Conservation (phyloP, 192 early-diverging fungal species). For the Oehlia diaphana region DNA sequence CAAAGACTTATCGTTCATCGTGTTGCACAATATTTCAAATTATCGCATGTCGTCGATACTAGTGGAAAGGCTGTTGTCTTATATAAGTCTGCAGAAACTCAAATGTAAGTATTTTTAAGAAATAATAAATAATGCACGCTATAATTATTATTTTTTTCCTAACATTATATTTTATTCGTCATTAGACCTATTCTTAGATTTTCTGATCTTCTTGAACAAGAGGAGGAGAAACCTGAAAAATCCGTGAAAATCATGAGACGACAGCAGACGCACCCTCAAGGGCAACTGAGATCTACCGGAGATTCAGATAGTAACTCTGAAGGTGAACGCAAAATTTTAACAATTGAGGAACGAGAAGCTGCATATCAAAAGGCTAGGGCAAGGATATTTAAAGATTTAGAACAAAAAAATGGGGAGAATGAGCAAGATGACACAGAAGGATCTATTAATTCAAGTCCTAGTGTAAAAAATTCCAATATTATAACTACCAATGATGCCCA, state of each 20-base stretch:
- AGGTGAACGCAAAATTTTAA: conserved; percentile 46
- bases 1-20: conserved; percentile 73
- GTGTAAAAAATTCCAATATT: background rate
- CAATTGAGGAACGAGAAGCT: conserved; percentile 65
- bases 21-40: conserved; percentile 65
- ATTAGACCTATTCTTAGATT: conserved; percentile 46
- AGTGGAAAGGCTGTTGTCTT: conserved; percentile 53
- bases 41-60: conserved; percentile 62
- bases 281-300: conserved; percentile 7
- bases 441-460: conserved; percentile 4
- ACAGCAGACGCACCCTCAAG: conserved; percentile 31
- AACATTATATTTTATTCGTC: background rate
- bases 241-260: conserved; percentile 53
- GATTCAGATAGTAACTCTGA: conserved; percentile 41
- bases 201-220: conserved; percentile 47
- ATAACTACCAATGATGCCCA: conserved; percentile 14
- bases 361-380: conserved; percentile 72
- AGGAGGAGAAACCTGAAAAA: conserved; percentile 43
- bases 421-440: conserved; percentile 21
- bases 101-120: conserved; percentile 49
- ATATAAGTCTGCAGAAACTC: conserved; percentile 54
- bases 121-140: background rate
- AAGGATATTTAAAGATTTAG: conserved; percentile 64
- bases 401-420: conserved; percentile 23
- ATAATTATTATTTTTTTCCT: background rate